Evolutionary conservation across 169 alveolate species (phyloP).

Genomic region (Plasmodium chabaudi): DNA sequence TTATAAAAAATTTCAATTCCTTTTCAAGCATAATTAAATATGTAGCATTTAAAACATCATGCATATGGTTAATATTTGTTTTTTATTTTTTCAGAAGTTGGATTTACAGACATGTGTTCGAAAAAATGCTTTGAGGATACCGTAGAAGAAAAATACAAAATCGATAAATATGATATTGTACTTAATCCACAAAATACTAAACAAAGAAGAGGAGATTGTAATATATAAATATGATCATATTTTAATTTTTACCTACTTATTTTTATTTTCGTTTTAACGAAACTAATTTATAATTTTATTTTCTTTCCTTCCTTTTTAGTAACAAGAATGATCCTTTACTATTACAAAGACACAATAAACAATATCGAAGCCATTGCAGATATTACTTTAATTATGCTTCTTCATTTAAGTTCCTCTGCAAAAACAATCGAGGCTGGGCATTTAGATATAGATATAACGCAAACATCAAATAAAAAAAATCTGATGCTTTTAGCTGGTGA

Average conservation of each 20-base stretch:
- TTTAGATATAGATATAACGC: constrained; percentile 13
- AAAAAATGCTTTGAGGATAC: constrained; percentile 33
- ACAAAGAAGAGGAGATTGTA: constrained; percentile 59
- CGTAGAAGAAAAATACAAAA: constrained; percentile 7
- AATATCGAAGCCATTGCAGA: constrained; percentile 51
- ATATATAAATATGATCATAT: neutral
- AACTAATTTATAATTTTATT: neutral
- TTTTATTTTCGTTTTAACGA: neutral
- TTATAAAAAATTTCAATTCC: neutral
- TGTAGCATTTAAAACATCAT: neutral
- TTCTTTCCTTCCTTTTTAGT: constrained; percentile 5
- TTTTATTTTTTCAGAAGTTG: constrained; percentile 26
- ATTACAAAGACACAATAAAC: constrained; percentile 28
- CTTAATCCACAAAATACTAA: constrained; percentile 10
- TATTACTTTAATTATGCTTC: constrained; percentile 34
- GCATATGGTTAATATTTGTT: neutral
- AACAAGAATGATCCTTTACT: constrained; percentile 18
- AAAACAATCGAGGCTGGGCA: constrained; percentile 24
- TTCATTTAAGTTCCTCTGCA: constrained; percentile 31
- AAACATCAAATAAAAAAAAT: constrained; percentile 18
- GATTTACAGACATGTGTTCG: constrained; percentile 57
- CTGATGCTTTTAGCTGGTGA: constrained; percentile 22
- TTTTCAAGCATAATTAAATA: neutral
- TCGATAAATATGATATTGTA: constrained; percentile 11
- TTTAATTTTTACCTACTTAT: neutral